These are phyloP conservation scores for Trametes punicea DNA, from an alignment of 768 basidiomycete genomes.

Conservation along the genomic window DNA sequence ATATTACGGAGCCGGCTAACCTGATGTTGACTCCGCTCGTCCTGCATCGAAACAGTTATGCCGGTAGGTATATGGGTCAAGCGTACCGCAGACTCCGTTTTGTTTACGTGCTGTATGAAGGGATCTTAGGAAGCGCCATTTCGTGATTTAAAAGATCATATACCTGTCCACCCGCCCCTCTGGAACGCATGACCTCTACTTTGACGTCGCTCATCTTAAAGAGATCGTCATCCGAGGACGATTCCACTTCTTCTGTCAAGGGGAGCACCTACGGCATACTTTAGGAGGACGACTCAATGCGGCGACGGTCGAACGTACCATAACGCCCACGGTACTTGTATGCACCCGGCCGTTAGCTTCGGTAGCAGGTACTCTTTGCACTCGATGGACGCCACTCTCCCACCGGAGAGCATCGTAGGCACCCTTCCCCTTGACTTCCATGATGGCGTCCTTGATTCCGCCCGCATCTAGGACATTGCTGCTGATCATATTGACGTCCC, in stretches of 20 bases:
- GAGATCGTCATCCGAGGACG: constrained; percentile 50
- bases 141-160: neutral
- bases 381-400: constrained; percentile 96
- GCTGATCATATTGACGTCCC: constrained; percentile 61
- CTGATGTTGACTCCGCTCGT: constrained; percentile 94
- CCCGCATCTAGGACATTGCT: constrained; percentile 55
- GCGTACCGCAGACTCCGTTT: constrained; percentile 96
- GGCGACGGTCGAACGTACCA: constrained; percentile 49
- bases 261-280: constrained; percentile 66
- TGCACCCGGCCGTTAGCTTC: constrained; percentile 87
- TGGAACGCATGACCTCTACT: constrained; percentile 91
- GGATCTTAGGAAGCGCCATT: neutral
- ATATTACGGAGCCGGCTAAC: constrained; percentile 43
- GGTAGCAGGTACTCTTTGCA: constrained; percentile 91
- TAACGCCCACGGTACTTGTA: constrained; percentile 84
- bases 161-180: constrained; percentile 97
- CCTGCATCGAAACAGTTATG: constrained; percentile 96
- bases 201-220: constrained; percentile 83
- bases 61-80: constrained; percentile 91
- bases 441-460: constrained; percentile 74
- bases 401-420: constrained; percentile 78
- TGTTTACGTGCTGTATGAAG: constrained; percentile 82
- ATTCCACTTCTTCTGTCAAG: constrained; percentile 61
- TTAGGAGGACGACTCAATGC: neutral
- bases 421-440: constrained; percentile 75